Base-by-base conservation (phyloP, 441 rosid species). In the Erysimum cheiri region DNA sequence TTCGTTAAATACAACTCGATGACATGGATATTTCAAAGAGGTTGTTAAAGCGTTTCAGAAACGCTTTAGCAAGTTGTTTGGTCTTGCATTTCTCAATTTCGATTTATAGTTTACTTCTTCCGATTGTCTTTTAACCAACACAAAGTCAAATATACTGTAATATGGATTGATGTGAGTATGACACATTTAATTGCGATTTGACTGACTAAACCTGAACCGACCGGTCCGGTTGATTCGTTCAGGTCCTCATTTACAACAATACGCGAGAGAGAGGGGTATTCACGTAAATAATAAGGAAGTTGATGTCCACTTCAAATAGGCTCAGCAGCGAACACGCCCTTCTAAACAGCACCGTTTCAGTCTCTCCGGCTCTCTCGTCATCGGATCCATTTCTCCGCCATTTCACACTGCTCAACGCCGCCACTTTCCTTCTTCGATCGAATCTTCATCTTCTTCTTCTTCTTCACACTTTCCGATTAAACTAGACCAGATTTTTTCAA, bases 361-460 rank as follows among this genome's bases (percentile, higher is more conserved):
- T 31, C 54, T 53, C 74, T 48, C 78, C 74, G 71, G 55, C 48
- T 63, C 49, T 40, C 36, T 69, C 70, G 66, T 54, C 78, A 75
- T 55, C 74, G 74, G 74, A 63, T 75, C 67, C 60, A 54, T 69
- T 69, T 70, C 71, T 75, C 79, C 75, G 79, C 48, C 44, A 57
- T 58, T 17, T 64, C 19, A 64, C 74, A 47, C 78, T 69, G 0
- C 61, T 63, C 14, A 9, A 15, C 71, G 74, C 79, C 75, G 79
- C 66, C 71, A 41, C 39, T 70, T 50, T 49, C 44, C 22, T 41
- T 63, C 58, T 29, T 14, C 53, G 58, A 70, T 70, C 64, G 29
- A 47, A 3, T 62, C 61, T 11, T 56, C 40, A 26, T 17, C 35
- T 50, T 32, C 5, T 9, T 32, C 28, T 53, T 39, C 33, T n/a